Evolutionary conservation across 192 early-diverging fungal species (phyloP), one percentile per base, ranked within the genome.

Genomic region (Coemansia nantahalensis): DNA sequence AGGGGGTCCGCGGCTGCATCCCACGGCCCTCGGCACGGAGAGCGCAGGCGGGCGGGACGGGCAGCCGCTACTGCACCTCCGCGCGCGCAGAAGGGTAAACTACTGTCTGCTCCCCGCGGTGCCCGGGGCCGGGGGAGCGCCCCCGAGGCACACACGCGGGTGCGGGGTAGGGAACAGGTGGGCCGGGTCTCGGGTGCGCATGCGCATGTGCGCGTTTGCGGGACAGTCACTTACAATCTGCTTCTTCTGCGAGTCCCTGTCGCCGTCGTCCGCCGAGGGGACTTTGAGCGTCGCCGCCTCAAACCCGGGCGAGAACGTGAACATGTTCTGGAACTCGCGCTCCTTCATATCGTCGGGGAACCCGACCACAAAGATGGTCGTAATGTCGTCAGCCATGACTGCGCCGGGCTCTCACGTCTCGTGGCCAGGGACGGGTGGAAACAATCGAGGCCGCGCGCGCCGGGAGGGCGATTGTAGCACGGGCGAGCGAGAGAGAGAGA

Each of bases 311-410:
- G 90, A 92, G 54, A 99, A 98, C 23, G 89, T 93, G 79, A 99
- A 99, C 94, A 97, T 97, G 77, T 95, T 97, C 62, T 95, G 95
- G 60, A 99, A 99, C 74, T 99, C 97, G 37, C 97, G 80, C 72
- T 99, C 97, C 64, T 85, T 85, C 91, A 97, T 95, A 72, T 99
- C 97, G 18, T 97, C 94, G 17, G 97, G 97, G 57, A 99, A 97
- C 5, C 97, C 97, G 37, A 97, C 95, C 13, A 97, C 94, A 82
- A 99, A 99, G 56, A 99, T 97, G 59, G 97, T 99, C 19, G 94
- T 92, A 56, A 99, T 95, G 47, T 99, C 97, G 54, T 99, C 74
- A 48, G 61, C 62, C 72, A 75, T 75, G 40, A 30, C 31, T 45
- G 34, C 13, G 41, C 23, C 7, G 24, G 42, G 30, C 10, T 18